phyloP scores from a whole-genome alignment of 2,329 filamentous ascomycete genomes.

The Mycosphaerella sp. region DNA sequence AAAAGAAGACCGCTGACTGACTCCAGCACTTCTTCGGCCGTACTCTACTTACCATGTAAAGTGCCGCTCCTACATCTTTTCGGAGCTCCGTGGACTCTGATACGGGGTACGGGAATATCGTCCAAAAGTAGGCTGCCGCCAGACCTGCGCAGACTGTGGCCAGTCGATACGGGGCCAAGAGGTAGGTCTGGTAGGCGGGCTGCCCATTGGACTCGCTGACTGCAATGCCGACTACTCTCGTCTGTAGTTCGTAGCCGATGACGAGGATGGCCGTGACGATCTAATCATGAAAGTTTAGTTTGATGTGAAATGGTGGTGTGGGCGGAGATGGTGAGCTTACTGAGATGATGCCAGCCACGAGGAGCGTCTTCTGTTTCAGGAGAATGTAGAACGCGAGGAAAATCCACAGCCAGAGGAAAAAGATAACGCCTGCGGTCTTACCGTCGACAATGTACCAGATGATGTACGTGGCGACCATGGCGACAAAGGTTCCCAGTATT shows the following conservation, averaged over 20 bases:
- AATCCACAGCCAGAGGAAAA: constrained; percentile 61
- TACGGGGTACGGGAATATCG: constrained; percentile 65
- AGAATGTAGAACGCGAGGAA: constrained; percentile 62
- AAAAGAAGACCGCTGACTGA: too few relatives aligned
- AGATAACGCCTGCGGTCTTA: constrained; percentile 57
- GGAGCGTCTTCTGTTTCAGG: constrained; percentile 59
- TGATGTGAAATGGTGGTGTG: neutral
- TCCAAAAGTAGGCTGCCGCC: constrained; percentile 68
- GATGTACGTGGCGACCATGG: constrained; percentile 57
- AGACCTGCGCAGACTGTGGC: constrained; percentile 61
- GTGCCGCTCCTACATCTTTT: constrained; percentile 59
- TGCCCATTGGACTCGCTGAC: constrained; percentile 57
- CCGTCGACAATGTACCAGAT: constrained; percentile 70
- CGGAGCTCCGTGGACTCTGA: constrained; percentile 65
- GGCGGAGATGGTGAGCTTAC: neutral
- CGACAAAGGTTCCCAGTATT: constrained; percentile 57
- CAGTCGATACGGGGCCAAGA: constrained; percentile 64
- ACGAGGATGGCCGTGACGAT: constrained; percentile 50
- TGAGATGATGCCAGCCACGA: constrained; percentile 56
- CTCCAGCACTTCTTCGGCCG: too few relatives aligned
- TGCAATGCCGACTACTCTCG: constrained; percentile 55
- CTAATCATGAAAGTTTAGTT: neutral
- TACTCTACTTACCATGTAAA: constrained; percentile 48
- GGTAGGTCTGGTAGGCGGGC: constrained; percentile 60
- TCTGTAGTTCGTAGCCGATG: constrained; percentile 57